Conservation (phyloP, 2,329 filamentous ascomycete species). For the Daldinia sp. region DNA sequence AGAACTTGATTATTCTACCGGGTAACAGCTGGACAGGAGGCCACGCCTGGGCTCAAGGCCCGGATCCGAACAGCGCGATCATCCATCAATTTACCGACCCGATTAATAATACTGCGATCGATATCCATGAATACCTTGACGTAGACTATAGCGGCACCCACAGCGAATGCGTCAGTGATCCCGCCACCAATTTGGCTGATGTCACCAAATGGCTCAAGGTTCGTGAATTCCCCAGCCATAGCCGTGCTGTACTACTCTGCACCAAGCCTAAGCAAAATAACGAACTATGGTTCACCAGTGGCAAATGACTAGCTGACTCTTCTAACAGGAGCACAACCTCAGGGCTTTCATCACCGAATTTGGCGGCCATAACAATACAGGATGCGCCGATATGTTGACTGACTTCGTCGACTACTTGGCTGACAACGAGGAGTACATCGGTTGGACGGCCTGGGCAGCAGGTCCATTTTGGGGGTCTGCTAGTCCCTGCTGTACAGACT, state of each 20-base stretch:
- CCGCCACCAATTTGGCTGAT: constrained; percentile 55
- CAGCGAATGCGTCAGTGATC: constrained; percentile 56
- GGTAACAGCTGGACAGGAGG: constrained; percentile 64
- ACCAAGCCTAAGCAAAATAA: too few species aligned
- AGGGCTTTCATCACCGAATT: constrained; percentile 65
- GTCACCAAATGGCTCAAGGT: constrained; percentile 61
- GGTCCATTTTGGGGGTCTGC: constrained; percentile 62
- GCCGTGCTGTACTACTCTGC: too few species aligned
- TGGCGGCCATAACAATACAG: constrained; percentile 60
- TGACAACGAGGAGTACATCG: constrained; percentile 61
- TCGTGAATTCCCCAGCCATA: constrained; percentile 1
- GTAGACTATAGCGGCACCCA: constrained; percentile 61
- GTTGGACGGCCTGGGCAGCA: constrained; percentile 65
- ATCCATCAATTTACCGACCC: constrained; percentile 61
- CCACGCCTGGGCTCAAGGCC: constrained; percentile 59
- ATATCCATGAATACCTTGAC: constrained; percentile 66
- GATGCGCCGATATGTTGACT: constrained; percentile 56
- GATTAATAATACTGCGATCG: constrained; percentile 61
- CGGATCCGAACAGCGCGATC: constrained; percentile 55
- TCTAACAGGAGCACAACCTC: constrained; percentile 52
- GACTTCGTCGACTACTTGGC: constrained; percentile 61
- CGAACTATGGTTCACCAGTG: neutral
- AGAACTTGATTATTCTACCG: constrained; percentile 62
- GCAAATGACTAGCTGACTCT: neutral
- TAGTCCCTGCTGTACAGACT: constrained; percentile 59